Base-by-base conservation (phyloP, 1,284 basidiomycete genomes). In the Leccinum pachyderme region DNA sequence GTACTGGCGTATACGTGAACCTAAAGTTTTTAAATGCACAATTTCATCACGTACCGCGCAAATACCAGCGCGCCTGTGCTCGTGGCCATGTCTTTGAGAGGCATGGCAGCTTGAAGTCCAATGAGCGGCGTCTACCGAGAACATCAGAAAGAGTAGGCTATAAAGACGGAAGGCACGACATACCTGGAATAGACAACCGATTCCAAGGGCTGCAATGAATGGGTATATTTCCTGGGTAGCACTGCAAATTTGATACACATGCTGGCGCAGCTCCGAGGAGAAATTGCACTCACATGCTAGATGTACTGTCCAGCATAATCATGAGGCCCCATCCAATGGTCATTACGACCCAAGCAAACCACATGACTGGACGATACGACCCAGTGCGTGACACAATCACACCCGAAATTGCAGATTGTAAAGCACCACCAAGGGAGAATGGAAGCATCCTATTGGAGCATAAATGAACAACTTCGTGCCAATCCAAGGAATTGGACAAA, bases 61-160 rank as follows among this genome's bases (percentile, higher is more conserved):
- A 77, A 65, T 0, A 66, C 47, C 46, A 71, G 68, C 15, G 73
- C 65, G 1, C 68, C 64, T 4, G 75, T 77, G 28, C 66, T 68
- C 1, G 77, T 75, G 63, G 61, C 86, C 71, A 77, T 76, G 51
- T 79, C 76, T 29, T 70, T 71, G 7, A 75, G 27, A n/a, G 78
- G 79, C 74, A 80, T 79, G 8, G 75, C 69, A 13, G 74, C 74
- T 56, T 79, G 78, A 7, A 79, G 32, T n/a, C 61, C 69, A 43
- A 77, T 64, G 8, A 75, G 57, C 1, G 73, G 73, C 5, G 59
- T 57, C 61, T 73, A 52, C 24, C 18, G 9, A 47, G 27, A 1
- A 47, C 7, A 4, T 49, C 28, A 35, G 25, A 18, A 27, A 29
- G 28, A 25, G 6, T 2, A 24, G 12, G 8, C 15, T 7, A 29